Base-by-base conservation (phyloP, 2,329 filamentous ascomycete genomes). In the Penicillium sp. region DNA sequence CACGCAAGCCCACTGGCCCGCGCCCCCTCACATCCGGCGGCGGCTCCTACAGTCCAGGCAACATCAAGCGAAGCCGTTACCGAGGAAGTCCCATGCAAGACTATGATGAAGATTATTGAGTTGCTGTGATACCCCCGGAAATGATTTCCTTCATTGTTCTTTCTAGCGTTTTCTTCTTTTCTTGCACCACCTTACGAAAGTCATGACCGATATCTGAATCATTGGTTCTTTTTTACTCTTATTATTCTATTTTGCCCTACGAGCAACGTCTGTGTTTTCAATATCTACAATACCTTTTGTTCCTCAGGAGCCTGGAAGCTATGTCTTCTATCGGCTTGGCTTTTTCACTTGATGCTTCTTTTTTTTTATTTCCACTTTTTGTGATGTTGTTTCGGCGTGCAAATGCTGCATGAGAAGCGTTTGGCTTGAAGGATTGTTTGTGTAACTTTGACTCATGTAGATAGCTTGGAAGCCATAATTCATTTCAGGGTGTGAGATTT, bases 1-100 rank as follows among this genome's bases (percentile, higher is more conserved):
- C 72, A 45, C 73, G 77, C 47, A 79, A 78, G 63, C 77, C 77
- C 36, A 79, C 77, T 10, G 77, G 77, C 8, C 77, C 77, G 49
- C 75, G 77, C 52, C 77, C 77, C 8, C 69, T 79, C 45, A 74
- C 69, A 16, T 74, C 73, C 44, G 62, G 63, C 48, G 67, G 68
- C 50, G 67, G 68, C 50, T 58, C 67, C 34, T 70, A 73, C 60
- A 72, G 71, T 47, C 71, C 72, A 34, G 66, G 66, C 45, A 68
- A 67, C 34, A 55, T 68, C 54, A 74, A 73, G 62, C 67, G 64
- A 58, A 73, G 67, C 44, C 67, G 68, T 47, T 75, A 75, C 59
- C 68, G 72, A 57, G 70, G 67, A 52, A 76, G 73, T 59, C 74
- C 74, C 34, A 67, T 71, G 51, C 73, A 75, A 53, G 74, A 76